Evolutionary conservation across 2,329 filamentous ascomycete species (phyloP), one percentile per base, ranked within the genome.

Genomic region (Colletotrichum incanum): DNA sequence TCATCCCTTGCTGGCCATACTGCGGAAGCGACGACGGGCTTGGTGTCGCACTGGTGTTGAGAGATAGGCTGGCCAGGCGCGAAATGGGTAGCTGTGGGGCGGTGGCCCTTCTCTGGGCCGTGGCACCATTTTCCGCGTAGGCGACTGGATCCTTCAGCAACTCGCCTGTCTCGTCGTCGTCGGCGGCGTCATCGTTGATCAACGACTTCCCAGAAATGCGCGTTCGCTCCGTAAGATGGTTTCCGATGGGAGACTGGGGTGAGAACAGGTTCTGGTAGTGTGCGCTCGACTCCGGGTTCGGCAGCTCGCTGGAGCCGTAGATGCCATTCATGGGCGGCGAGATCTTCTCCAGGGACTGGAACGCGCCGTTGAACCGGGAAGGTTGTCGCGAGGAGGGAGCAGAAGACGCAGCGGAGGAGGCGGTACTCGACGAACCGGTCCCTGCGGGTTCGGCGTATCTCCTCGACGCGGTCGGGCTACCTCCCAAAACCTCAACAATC

Each of bases 141-240:
- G 89, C 91, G 54, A 93, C 86, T 0, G 93, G 90, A 66, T 94
- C 91, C 70, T 92, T 92, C 56, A 94, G 85, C n/a, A 95, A 85
- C 76, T 92, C 88, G 43, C 87, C 90, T 2, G 93, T 93, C 78
- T 94, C 93, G 61, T 94, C 93, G 74, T 93, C 91, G 61, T 91
- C 89, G 37, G 89, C 90, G 20, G 88, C 87, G 28, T 79, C 79
- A 76, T 93, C 90, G 75, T 89, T 92, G 80, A 95, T 95, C 62
- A 94, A 84, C 3, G 90, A 89, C 81, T 94, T 94, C 76, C 93
- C 92, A 3, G 90, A 89, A 47, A 89, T 85, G 68, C 90, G 86
- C 20, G 85, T 82, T 61, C 87, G 86, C 72, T 92, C 91, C n/a
- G 85, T 85, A n/a, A 93, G 85, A 65, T 92, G 89, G 77, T 91